Conservation (phyloP, 768 basidiomycete species). For the Auricularia heimuer region DNA sequence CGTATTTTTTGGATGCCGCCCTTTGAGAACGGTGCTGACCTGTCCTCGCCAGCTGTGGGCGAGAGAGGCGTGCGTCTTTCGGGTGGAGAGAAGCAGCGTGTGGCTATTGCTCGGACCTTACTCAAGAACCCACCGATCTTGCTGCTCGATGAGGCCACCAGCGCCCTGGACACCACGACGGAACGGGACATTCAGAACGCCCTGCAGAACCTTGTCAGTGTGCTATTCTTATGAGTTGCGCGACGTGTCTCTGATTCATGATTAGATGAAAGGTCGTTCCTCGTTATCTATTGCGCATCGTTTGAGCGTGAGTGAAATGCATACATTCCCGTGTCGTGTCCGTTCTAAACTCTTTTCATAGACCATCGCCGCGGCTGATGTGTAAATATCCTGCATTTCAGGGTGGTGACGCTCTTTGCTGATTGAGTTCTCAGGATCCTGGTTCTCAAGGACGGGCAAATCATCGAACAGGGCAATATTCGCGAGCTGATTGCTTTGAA, state of each 20-base stretch:
- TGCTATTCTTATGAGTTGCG: not conserved
- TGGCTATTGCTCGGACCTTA: slow-evolving; percentile 78
- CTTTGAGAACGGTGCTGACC: not conserved
- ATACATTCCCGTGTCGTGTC: slow-evolving; percentile 6
- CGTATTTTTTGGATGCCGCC: slow-evolving; percentile 4
- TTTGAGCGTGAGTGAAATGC: slow-evolving; percentile 45
- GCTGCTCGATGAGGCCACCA: slow-evolving; percentile 47
- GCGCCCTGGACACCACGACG: slow-evolving; percentile 81
- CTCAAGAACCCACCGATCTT: slow-evolving; percentile 79
- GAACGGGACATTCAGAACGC: slow-evolving; percentile 87
- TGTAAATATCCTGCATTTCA: slow-evolving; percentile 23
- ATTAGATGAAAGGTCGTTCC: slow-evolving; percentile 45
- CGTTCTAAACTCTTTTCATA: slow-evolving; percentile 15
- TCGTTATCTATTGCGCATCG: slow-evolving; percentile 75
- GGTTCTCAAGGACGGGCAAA: slow-evolving; percentile 82
- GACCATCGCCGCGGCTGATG: slow-evolving; percentile 46
- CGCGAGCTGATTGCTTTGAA: slow-evolving; percentile 62
- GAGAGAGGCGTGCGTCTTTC: slow-evolving; percentile 78
- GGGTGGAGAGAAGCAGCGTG: slow-evolving; percentile 86
- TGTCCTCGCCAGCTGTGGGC: slow-evolving; percentile 38
- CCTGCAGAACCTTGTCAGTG: slow-evolving; percentile 57
- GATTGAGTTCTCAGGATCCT: slow-evolving; percentile 59
- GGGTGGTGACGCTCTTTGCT: slow-evolving; percentile 36
- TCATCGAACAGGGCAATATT: slow-evolving; percentile 75
- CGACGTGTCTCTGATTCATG: slow-evolving; percentile 1